Percentiles rank a stretch among this genome's conserved stretches.
Evolutionary conservation across 169 alveolate species (phyloP).

Genomic region (Eimeria sp.): DNA sequence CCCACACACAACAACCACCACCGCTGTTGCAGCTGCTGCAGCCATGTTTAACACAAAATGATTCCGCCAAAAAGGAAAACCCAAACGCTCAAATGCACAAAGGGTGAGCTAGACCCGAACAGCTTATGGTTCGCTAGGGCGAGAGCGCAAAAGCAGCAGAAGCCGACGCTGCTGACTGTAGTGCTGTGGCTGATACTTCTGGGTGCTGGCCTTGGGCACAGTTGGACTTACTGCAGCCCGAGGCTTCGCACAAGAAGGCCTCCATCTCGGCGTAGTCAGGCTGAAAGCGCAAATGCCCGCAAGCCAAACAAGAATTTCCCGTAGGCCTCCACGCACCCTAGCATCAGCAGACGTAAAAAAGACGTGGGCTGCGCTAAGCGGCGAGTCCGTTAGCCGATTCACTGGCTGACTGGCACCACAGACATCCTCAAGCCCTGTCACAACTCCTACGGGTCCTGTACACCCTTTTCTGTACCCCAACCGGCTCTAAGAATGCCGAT

Average conservation of each 20-base stretch:
- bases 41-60: not conserved
- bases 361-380: not conserved
- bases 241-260: conserved; percentile 44
- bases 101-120: not conserved
- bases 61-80: not conserved
- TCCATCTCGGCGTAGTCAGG: conserved; percentile 49
- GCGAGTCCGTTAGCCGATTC: not conserved
- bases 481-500: not conserved
- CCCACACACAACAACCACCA: not conserved
- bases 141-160: not conserved
- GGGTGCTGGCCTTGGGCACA: not conserved
- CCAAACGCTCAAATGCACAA: not conserved
- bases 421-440: not conserved
- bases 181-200: not conserved
- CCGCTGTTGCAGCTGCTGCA: conserved; percentile 14
- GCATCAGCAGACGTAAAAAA: not conserved
- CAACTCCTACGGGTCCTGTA: not conserved
- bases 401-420: not conserved
- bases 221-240: conserved; percentile 62
- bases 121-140: not conserved
- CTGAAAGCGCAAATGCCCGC: not conserved
- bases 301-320: not conserved
- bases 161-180: not conserved
- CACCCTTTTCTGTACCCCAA: not conserved
- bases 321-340: not conserved